These are phyloP conservation scores for Endothia cerciana DNA, from an alignment of 2,329 filamentous ascomycete species.

Conservation along the genomic window DNA sequence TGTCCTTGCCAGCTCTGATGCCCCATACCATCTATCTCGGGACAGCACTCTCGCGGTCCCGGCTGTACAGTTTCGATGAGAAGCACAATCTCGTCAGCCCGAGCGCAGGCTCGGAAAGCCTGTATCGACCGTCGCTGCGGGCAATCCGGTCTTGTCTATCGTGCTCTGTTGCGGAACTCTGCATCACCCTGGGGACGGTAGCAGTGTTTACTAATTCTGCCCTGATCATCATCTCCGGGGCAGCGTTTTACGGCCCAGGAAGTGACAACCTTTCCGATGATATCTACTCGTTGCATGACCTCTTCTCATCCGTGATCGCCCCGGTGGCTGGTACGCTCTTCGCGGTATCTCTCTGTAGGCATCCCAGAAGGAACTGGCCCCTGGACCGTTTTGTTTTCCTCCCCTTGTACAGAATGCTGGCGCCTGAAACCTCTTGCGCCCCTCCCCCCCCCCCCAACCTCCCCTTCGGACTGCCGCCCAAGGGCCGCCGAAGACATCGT, in stretches of 20 bases:
- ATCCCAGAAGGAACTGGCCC: background rate
- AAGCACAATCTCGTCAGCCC: conserved; percentile 43
- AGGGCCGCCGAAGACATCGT: background rate
- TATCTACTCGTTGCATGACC: conserved; percentile 64
- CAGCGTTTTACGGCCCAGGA: conserved; percentile 64
- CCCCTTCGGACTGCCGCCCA: background rate
- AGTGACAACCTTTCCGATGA: conserved; percentile 68
- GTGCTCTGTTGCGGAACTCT: conserved; percentile 71
- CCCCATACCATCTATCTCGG: conserved; percentile 68
- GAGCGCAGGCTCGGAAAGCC: conserved; percentile 37
- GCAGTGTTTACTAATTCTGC: conserved; percentile 80
- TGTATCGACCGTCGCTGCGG: conserved; percentile 68
- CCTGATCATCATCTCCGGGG: conserved; percentile 78
- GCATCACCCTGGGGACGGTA: conserved; percentile 74
- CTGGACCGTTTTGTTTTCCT: background rate
- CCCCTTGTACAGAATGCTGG: background rate
- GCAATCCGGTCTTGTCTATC: conserved; percentile 75
- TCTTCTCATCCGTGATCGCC: conserved; percentile 66
- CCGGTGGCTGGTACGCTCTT: conserved; percentile 73
- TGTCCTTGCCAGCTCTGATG: conserved; percentile 54
- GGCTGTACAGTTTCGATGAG: conserved; percentile 64
- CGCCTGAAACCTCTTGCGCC: too few relatives aligned
- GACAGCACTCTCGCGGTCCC: conserved; percentile 66
- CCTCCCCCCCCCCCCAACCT: too few relatives aligned
- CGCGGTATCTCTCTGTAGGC: conserved; percentile 59